These are phyloP conservation scores for Boletus huronensis DNA, from an alignment of 768 basidiomycete species.

Conservation along the genomic window DNA sequence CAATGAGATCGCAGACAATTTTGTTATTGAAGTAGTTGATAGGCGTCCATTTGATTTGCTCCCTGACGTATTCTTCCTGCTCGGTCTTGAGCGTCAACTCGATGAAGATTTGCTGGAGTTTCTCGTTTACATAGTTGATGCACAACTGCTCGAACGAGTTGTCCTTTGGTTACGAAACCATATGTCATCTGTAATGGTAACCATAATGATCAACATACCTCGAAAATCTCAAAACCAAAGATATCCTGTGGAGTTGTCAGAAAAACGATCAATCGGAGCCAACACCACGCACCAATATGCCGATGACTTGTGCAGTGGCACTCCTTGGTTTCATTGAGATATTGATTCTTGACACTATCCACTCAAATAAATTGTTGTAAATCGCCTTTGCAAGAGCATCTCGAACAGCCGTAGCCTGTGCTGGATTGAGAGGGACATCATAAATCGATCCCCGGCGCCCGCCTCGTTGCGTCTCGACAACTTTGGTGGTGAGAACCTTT, in stretches of 20 bases:
- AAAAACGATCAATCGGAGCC: neutral
- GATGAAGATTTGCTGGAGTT: conserved; percentile 98
- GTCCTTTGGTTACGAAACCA: conserved; percentile 50
- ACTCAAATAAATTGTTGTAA: conserved; percentile 98
- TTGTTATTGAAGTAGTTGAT: conserved; percentile 99
- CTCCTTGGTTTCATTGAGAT: conserved; percentile 90
- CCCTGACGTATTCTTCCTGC: conserved; percentile 97
- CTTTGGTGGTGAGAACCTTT: conserved; percentile 79
- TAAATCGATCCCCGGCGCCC: conserved; percentile 95
- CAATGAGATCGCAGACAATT: conserved; percentile 96
- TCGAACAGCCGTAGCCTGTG: conserved; percentile 84
- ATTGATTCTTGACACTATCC: conserved; percentile 97
- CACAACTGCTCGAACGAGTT: conserved; percentile 97
- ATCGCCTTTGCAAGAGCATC: conserved; percentile 95
- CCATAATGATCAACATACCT: conserved; percentile 43
- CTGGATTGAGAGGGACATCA: conserved; percentile 90
- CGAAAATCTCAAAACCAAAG: conserved; percentile 98
- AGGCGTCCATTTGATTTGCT: conserved; percentile 98
- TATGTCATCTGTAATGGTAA: conserved; percentile 2
- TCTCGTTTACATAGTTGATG: conserved; percentile 99
- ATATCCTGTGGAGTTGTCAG: conserved; percentile 62
- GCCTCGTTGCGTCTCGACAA: conserved; percentile 91
- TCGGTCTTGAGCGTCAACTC: conserved; percentile 98
- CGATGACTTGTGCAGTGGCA: conserved; percentile 76
- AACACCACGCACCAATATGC: conserved; percentile 67